Conservation (phyloP, 495 filamentous ascomycete species). For the Viridothelium virens region DNA sequence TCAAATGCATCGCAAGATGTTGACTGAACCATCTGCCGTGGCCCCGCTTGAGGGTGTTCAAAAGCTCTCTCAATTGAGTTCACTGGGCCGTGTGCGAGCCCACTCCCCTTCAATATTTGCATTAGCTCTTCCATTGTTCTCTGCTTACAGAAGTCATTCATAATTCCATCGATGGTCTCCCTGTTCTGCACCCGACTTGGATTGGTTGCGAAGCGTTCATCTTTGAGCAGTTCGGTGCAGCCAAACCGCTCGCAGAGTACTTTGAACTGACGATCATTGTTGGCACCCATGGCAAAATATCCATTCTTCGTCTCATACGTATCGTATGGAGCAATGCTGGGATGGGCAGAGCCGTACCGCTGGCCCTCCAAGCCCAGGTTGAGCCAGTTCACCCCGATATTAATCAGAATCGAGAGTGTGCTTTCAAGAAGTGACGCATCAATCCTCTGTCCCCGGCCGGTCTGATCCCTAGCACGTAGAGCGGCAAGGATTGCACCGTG, state of each 20-base stretch:
- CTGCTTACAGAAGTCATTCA: slow-evolving; percentile 29
- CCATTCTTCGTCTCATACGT: slow-evolving; percentile 32
- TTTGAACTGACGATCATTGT: slow-evolving; percentile 33
- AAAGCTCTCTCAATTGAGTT: slow-evolving; percentile 33
- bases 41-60: slow-evolving; percentile 31
- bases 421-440: slow-evolving; percentile 32
- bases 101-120: slow-evolving; percentile 30
- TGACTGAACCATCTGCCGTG: slow-evolving; percentile 30
- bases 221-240: slow-evolving; percentile 26
- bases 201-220: slow-evolving; percentile 31
- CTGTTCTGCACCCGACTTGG: slow-evolving; percentile 30
- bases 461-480: slow-evolving; percentile 28
- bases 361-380: slow-evolving; percentile 31
- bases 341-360: slow-evolving; percentile 33
- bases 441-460: slow-evolving; percentile 32
- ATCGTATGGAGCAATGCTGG: slow-evolving; percentile 32
- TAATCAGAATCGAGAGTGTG: slow-evolving; percentile 31
- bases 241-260: slow-evolving; percentile 28
- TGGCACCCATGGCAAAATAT: slow-evolving; percentile 33
- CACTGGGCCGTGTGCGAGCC: slow-evolving; percentile 32
- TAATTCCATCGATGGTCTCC: slow-evolving; percentile 28
- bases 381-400: slow-evolving; percentile 31
- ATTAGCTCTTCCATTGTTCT: slow-evolving; percentile 33
- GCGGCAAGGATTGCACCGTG: slow-evolving; percentile 31
- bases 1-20: slow-evolving; percentile 26